Percentiles rank a stretch among this genome's conserved stretches.
Conservation (phyloP, 805 yeast genomes). For the Cyberlindnera meyerae region DNA sequence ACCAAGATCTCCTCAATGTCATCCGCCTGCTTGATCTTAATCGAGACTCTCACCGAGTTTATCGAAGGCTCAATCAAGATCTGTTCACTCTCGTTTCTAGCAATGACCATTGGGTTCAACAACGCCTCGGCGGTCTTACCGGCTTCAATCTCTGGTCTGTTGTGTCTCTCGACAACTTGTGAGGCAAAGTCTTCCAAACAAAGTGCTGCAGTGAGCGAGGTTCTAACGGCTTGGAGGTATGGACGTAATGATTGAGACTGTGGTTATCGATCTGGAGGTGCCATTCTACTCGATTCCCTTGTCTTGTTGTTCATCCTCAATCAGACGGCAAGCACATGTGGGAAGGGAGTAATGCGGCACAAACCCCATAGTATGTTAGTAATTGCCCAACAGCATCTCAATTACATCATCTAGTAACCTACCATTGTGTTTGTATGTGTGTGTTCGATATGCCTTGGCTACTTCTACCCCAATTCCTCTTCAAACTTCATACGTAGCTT, state of each 20-base stretch:
- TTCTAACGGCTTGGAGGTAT: slow-evolving; percentile 87
- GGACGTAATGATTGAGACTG: slow-evolving; percentile 97
- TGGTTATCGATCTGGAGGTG: too few relatives aligned
- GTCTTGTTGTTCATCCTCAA: too few relatives aligned
- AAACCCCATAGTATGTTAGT: too few relatives aligned
- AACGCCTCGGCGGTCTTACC: slow-evolving; percentile 77
- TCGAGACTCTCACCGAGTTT: slow-evolving; percentile 85
- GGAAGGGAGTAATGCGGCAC: too few relatives aligned
- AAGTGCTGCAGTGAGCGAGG: slow-evolving; percentile 88
- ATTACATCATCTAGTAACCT: too few relatives aligned
- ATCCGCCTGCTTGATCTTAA: slow-evolving; percentile 94
- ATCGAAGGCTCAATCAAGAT: slow-evolving; percentile 92
- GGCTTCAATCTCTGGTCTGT: slow-evolving; percentile 93
- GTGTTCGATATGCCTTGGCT: too few relatives aligned
- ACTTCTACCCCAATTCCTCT: too few relatives aligned
- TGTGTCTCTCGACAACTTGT: slow-evolving; percentile 94
- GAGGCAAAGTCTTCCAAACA: slow-evolving; percentile 93
- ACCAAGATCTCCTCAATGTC: slow-evolving; percentile 94
- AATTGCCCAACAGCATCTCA: too few relatives aligned
- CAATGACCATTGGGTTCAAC: slow-evolving; percentile 81
- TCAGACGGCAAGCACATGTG: too few relatives aligned
- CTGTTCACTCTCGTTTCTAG: slow-evolving; percentile 90
- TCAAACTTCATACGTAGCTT: too few relatives aligned
- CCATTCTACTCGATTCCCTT: too few relatives aligned
- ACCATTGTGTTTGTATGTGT: too few relatives aligned